Evolutionary conservation across 2,329 filamentous ascomycete species (phyloP).

Genomic region (Exophiala xenobiotica): DNA sequence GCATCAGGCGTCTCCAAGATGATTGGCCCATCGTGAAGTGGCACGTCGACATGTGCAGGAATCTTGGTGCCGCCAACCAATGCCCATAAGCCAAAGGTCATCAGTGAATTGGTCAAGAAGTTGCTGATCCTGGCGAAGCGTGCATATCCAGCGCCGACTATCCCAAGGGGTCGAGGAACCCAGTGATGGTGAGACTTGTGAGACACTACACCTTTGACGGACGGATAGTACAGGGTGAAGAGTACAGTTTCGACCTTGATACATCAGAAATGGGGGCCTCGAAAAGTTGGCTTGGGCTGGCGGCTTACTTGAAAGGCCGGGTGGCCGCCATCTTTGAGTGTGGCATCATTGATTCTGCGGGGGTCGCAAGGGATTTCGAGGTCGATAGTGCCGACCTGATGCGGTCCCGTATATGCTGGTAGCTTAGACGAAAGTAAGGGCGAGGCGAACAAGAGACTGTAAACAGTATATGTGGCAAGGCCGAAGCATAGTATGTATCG

Average conservation of each 20-base stretch:
- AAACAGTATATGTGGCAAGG: conserved; percentile 20
- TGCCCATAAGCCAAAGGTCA: conserved; percentile 27
- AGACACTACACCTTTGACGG: conserved; percentile 16
- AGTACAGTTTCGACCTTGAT: conserved; percentile 29
- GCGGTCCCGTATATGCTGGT: conserved; percentile 28
- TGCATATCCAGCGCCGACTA: conserved; percentile 28
- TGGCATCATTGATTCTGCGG: conserved; percentile 22
- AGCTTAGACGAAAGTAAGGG: conserved; percentile 28
- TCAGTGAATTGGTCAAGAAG: conserved; percentile 25
- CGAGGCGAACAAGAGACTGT: conserved; percentile 23
- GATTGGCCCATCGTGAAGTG: conserved; percentile 17
- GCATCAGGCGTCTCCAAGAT: conserved; percentile 8
- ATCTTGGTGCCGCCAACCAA: conserved; percentile 28
- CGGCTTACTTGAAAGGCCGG: conserved; percentile 26
- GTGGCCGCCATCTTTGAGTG: conserved; percentile 22
- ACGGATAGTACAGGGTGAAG: conserved; percentile 31
- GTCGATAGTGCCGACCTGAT: conserved; percentile 30
- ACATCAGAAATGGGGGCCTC: not conserved
- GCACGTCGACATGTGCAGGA: conserved; percentile 31
- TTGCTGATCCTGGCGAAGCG: conserved; percentile 30
- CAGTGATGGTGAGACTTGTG: conserved; percentile 28
- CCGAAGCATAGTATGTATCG: conserved; percentile 22
- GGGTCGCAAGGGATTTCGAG: conserved; percentile 27
- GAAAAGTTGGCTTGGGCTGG: not conserved
- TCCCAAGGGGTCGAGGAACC: conserved; percentile 27